Evolutionary conservation across 2,329 filamentous ascomycete species (phyloP), one percentile per base, ranked within the genome.

Genomic region (Pseudopyrenochaeta lycopersici): DNA sequence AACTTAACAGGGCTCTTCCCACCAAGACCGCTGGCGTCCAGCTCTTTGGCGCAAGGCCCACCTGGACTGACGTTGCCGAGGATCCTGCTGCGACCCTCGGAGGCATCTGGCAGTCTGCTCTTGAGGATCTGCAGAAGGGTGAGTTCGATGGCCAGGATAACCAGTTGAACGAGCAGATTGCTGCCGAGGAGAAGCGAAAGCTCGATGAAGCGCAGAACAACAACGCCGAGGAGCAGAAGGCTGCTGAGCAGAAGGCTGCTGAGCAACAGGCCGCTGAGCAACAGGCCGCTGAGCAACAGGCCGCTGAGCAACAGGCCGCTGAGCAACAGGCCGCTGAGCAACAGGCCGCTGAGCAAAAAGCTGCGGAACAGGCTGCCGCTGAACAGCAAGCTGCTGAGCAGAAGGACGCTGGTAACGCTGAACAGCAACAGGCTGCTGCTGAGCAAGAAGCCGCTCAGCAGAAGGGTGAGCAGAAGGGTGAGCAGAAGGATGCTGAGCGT

Each of bases 61-160:
- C 70, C 30, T 72, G 69, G 69, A 50, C 55, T 1, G 46, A 44
- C 9, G 51, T 72, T 39, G 67, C 51, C 5, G 60, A 60, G 31
- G 70, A 73, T 41, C 69, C 70, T 9, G 70, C 70, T 54, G 64
- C 63, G 3, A 66, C 60, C 2, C 57, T 70, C 32, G 70, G 63
- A 14, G 64, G 52, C 10, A 58, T 65, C 52, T 72, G 68, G 70
- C 56, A 68, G 40, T 49, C 43, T 9, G 67, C 66, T 42, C 47
- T 73, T 4, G 17, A 68, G 58, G 68, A 71, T 17, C 48, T 67
- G 20, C 64, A 71, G 58, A 60, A 56, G 15, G 49, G 49, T 15
- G 58, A 66, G 7, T 63, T 67, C 48, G 63, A 70, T 23, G 46
- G 39, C 7, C 42, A 49, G 12, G 67, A 71, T 49, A 70, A 62